phyloP scores from a whole-genome alignment of 768 basidiomycete genomes.

The Boletus huronensis region DNA sequence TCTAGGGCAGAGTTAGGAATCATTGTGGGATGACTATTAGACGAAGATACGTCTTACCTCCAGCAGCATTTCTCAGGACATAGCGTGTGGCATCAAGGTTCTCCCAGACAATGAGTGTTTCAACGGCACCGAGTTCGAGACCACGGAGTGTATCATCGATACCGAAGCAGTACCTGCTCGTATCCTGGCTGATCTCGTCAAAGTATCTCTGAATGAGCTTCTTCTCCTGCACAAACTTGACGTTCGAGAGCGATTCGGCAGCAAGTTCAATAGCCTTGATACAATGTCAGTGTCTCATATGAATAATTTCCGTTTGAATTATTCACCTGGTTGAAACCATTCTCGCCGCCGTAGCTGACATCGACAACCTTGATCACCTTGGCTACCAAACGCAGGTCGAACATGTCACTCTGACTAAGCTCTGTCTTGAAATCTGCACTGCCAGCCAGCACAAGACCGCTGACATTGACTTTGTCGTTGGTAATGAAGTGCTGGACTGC shows the following conservation, averaged over 20 bases:
- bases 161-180: slow-evolving; percentile 95
- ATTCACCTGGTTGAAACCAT: slow-evolving; percentile 96
- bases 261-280: slow-evolving; percentile 92
- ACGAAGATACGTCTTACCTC: slow-evolving; percentile 47
- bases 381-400: slow-evolving; percentile 80
- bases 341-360: slow-evolving; percentile 97
- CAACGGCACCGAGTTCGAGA: slow-evolving; percentile 92
- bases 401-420: slow-evolving; percentile 93
- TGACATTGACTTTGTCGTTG: slow-evolving; percentile 96
- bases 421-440: slow-evolving; percentile 99
- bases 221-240: slow-evolving; percentile 99
- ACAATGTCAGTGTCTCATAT: neutral
- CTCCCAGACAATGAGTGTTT: slow-evolving; percentile 98
- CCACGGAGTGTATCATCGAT: slow-evolving; percentile 96
- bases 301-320: neutral
- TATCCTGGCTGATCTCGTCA: slow-evolving; percentile 98
- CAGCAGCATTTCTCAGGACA: slow-evolving; percentile 85
- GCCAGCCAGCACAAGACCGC: slow-evolving; percentile 93
- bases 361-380: slow-evolving; percentile 99
- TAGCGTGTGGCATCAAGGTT: slow-evolving; percentile 91
- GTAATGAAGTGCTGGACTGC: slow-evolving; percentile 99
- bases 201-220: slow-evolving; percentile 97
- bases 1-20: slow-evolving; percentile 42
- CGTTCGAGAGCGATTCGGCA: slow-evolving; percentile 92
- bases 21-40: neutral